Conservation (phyloP, 345 rosid species). For the Eucalyptus erythrocorys region DNA sequence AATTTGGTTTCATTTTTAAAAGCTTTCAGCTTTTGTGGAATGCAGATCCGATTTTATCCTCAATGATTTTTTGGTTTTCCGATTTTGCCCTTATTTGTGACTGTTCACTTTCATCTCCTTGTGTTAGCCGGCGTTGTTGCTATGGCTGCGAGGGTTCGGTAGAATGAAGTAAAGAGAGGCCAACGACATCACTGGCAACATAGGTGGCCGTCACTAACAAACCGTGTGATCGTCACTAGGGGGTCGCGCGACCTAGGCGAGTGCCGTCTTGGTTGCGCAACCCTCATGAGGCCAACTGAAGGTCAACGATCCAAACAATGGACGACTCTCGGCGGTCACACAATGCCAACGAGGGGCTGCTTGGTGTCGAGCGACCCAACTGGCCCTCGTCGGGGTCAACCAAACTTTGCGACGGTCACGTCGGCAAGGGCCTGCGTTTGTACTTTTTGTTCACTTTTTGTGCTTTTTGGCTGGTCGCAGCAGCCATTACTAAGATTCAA, state of each 20-base stretch:
- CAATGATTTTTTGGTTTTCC: rapidly evolving
- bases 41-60: rapidly evolving
- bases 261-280: rapidly evolving
- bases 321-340: rapidly evolving
- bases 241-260: rapidly evolving
- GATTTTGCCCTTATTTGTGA: rapidly evolving
- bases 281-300: rapidly evolving
- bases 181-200: rapidly evolving
- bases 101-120: no score
- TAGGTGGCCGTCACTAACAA: rapidly evolving
- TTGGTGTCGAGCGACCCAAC: no score
- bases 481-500: no score
- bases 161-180: no score
- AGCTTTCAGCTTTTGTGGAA: rapidly evolving
- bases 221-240: rapidly evolving
- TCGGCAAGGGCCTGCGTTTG: rapidly evolving
- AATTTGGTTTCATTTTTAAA: no score
- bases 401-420: rapidly evolving
- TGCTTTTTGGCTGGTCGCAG: no score
- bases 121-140: rapidly evolving
- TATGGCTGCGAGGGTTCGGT: rapidly evolving
- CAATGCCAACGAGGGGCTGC: no score
- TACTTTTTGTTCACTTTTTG: no score
- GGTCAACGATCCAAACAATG: no score
- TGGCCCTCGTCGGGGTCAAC: rapidly evolving